A percentile compares a stretch with the other conserved stretches of the same genome.
phyloP scores from a whole-genome alignment of 768 basidiomycete genomes.

The Russula abietina region DNA sequence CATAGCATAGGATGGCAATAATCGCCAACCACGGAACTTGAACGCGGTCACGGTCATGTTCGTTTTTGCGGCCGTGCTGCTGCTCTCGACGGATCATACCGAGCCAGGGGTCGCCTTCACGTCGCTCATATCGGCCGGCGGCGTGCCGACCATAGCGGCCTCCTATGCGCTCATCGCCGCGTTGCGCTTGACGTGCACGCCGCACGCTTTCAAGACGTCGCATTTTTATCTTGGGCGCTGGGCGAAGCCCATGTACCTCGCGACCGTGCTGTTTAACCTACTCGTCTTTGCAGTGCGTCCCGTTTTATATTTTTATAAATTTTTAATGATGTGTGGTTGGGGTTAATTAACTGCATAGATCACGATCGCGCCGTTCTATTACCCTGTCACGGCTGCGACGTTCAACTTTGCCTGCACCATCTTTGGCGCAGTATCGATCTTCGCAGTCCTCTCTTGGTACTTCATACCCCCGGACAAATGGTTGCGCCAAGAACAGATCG shows the following conservation, averaged over 20 bases:
- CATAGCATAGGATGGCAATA: no score
- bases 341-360: no score
- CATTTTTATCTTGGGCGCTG: conserved; percentile 66
- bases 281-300: conserved; percentile 63
- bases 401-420: conserved; percentile 87
- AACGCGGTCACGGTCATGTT: conserved; percentile 87
- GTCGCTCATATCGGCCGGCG: conserved; percentile 82
- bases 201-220: conserved; percentile 63
- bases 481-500: conserved; percentile 60
- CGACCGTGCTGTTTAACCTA: conserved; percentile 64
- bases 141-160: conserved; percentile 79
- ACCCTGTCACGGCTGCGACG: conserved; percentile 66
- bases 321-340: no score
- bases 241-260: conserved; percentile 61
- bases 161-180: conserved; percentile 80
- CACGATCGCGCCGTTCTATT: conserved; percentile 81
- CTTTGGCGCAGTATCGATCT: conserved; percentile 70
- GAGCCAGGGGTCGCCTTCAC: conserved; percentile 89
- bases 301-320: no score
- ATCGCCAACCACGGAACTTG: conserved; percentile 71
- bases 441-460: conserved; percentile 72
- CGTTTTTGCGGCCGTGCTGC: conserved; percentile 61
- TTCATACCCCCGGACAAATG: conserved; percentile 75
- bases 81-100: conserved; percentile 91
- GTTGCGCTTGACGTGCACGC: conserved; percentile 70